These are phyloP conservation scores for Lachnum nothofagi DNA, from an alignment of 2,329 filamentous ascomycete genomes.

Conservation along the genomic window DNA sequence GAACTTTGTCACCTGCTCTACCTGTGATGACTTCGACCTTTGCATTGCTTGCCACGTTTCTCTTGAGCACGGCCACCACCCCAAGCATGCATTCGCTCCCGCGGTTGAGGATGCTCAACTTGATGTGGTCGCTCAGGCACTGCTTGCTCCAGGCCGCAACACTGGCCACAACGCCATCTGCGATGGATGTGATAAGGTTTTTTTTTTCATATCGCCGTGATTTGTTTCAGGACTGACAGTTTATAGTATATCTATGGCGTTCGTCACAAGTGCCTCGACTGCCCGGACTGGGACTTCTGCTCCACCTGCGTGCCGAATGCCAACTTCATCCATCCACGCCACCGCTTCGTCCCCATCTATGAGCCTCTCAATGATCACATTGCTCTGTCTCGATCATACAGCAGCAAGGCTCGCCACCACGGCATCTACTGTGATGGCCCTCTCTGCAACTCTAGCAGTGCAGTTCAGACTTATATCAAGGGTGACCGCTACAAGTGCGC, in stretches of 20 bases:
- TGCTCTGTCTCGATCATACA: slow-evolving; percentile 40
- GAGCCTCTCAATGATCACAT: slow-evolving; percentile 52
- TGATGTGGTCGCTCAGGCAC: slow-evolving; percentile 55
- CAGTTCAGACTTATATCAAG: slow-evolving; percentile 65
- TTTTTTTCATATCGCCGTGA: background rate
- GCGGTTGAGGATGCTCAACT: slow-evolving; percentile 60
- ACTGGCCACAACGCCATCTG: slow-evolving; percentile 82
- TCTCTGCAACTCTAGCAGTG: slow-evolving; percentile 61
- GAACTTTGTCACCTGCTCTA: slow-evolving; percentile 77
- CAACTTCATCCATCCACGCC: slow-evolving; percentile 65
- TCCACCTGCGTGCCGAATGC: slow-evolving; percentile 65
- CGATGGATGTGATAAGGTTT: slow-evolving; percentile 79
- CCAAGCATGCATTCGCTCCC: slow-evolving; percentile 72
- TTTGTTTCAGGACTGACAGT: slow-evolving; percentile 1
- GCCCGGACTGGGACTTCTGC: slow-evolving; percentile 98
- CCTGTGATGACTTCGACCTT: slow-evolving; percentile 87
- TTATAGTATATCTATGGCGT: slow-evolving; percentile 70
- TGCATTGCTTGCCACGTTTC: slow-evolving; percentile 75
- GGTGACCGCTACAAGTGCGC: slow-evolving; percentile 96
- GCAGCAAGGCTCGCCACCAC: slow-evolving; percentile 55
- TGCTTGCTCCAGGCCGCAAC: slow-evolving; percentile 75
- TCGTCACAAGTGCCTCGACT: slow-evolving; percentile 93
- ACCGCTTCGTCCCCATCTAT: slow-evolving; percentile 86
- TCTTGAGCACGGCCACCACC: slow-evolving; percentile 83
- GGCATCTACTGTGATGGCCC: slow-evolving; percentile 95